A percentile compares a stretch with the other conserved stretches of the same genome.
Evolutionary conservation across 208 protist species (phyloP).

Genomic region (Trypanosoma mega): DNA sequence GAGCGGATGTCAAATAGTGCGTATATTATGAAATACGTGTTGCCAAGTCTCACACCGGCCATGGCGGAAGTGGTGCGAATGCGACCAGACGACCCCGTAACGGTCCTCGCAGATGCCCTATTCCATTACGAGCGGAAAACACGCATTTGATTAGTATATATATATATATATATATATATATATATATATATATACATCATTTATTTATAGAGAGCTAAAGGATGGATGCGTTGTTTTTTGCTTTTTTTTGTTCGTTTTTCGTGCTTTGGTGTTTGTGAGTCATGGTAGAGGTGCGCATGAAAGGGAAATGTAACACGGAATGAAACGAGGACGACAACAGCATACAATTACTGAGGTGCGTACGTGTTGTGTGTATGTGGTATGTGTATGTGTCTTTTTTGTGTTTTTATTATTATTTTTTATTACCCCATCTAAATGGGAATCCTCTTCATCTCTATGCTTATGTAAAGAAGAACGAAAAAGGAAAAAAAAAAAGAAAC

Average conservation of each 20-base stretch:
- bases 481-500: too few relatives aligned
- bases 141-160: constrained; percentile 11
- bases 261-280: too few relatives aligned
- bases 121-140: constrained; percentile 78
- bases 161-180: neutral
- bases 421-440: neutral
- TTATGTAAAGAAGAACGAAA: too few relatives aligned
- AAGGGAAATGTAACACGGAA: too few relatives aligned
- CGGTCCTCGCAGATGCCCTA: constrained; percentile 87
- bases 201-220: neutral
- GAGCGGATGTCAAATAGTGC: constrained; percentile 65
- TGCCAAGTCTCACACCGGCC: constrained; percentile 90
- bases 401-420: constrained; percentile 3
- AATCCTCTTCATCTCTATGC: neutral
- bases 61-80: constrained; percentile 86
- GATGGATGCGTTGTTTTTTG: neutral
- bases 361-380: too few relatives aligned
- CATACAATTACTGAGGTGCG: too few relatives aligned
- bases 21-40: constrained; percentile 93
- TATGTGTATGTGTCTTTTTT: too few relatives aligned
- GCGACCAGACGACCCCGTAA: constrained; percentile 91
- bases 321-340: too few relatives aligned
- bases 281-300: too few relatives aligned
- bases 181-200: too few relatives aligned
- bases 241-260: neutral